Percentiles rank a stretch among this genome's conserved stretches.
Conservation (phyloP, 805 yeast species). For the Candida pseudofarinosa region DNA sequence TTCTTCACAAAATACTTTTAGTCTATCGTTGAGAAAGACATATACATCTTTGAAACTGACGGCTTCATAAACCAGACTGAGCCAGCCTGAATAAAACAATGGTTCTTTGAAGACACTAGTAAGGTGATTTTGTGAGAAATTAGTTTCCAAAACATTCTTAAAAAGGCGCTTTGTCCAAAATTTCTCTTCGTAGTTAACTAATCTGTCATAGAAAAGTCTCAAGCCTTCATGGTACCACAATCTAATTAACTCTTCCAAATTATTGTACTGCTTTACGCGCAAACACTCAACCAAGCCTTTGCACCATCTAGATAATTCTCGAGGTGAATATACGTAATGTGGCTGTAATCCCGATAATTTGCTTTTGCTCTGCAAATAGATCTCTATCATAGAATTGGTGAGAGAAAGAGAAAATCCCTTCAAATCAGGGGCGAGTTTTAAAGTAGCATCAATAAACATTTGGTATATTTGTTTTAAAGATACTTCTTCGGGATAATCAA, state of each 20-base stretch:
- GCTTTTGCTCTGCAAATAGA: conserved; percentile 46
- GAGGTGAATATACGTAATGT: conserved; percentile 79
- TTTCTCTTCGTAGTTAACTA: conserved; percentile 46
- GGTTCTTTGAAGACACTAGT: conserved; percentile 41
- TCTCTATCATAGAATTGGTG: conserved; percentile 62
- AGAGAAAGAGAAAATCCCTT: conserved; percentile 50
- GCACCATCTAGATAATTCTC: conserved; percentile 87
- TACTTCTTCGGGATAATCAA: conserved; percentile 68
- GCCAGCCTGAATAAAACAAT: conserved; percentile 71
- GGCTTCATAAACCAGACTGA: conserved; percentile 56
- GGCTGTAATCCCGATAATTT: conserved; percentile 39
- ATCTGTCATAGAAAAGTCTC: conserved; percentile 72
- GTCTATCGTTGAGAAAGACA: conserved; percentile 57
- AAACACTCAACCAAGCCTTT: conserved; percentile 64
- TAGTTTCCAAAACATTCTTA: conserved; percentile 22
- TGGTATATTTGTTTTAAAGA: conserved; percentile 68
- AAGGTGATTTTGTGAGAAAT: conserved; percentile 47
- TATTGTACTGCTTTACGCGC: conserved; percentile 28
- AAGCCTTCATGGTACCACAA: conserved; percentile 81
- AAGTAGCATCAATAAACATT: conserved; percentile 50
- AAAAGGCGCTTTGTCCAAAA: conserved; percentile 43
- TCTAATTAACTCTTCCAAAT: conserved; percentile 46
- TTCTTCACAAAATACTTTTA: conserved; percentile 74
- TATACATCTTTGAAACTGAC: conserved; percentile 47
- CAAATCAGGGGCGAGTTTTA: conserved; percentile 59